Conservation (phyloP, 352 stramenopile species). For the Phytophthora syringae region DNA sequence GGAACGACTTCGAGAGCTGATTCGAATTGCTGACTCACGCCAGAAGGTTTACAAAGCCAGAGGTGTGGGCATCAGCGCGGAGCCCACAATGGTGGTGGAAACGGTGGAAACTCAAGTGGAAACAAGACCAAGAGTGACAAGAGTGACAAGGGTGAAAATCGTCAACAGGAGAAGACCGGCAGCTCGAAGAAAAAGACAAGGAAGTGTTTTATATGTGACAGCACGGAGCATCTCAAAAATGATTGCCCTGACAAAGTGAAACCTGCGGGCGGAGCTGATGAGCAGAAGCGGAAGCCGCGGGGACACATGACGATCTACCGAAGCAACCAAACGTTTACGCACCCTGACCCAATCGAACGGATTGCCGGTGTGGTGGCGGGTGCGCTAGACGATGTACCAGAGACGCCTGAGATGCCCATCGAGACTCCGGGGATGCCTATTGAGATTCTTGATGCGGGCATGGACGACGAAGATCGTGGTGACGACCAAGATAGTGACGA, state of each 20-base stretch:
- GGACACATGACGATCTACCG: not conserved
- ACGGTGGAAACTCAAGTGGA: not conserved
- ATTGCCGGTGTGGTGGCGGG: too few relatives aligned
- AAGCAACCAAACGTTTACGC: too few relatives aligned
- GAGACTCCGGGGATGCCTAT: too few relatives aligned
- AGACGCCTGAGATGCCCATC: too few relatives aligned
- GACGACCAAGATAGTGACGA: too few relatives aligned
- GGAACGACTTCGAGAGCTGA: not conserved
- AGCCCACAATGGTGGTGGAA: not conserved
- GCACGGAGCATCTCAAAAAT: not conserved
- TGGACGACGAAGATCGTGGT: too few relatives aligned
- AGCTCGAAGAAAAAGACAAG: not conserved
- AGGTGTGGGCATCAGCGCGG: too few relatives aligned
- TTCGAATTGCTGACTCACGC: not conserved
- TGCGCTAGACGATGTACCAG: too few relatives aligned
- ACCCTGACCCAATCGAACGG: too few relatives aligned
- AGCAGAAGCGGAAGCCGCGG: not conserved
- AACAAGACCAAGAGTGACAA: not conserved
- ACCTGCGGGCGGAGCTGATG: not conserved
- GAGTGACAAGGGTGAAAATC: not conserved
- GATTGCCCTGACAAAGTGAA: constrained; percentile 8
- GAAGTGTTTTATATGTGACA: constrained; percentile 8
- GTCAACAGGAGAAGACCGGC: not conserved
- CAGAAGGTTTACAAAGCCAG: too few relatives aligned
- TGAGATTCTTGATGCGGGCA: too few relatives aligned